These are phyloP conservation scores for Microdochium trichocladiopsis DNA, from an alignment of 2,329 filamentous ascomycete genomes.

Conservation along the genomic window DNA sequence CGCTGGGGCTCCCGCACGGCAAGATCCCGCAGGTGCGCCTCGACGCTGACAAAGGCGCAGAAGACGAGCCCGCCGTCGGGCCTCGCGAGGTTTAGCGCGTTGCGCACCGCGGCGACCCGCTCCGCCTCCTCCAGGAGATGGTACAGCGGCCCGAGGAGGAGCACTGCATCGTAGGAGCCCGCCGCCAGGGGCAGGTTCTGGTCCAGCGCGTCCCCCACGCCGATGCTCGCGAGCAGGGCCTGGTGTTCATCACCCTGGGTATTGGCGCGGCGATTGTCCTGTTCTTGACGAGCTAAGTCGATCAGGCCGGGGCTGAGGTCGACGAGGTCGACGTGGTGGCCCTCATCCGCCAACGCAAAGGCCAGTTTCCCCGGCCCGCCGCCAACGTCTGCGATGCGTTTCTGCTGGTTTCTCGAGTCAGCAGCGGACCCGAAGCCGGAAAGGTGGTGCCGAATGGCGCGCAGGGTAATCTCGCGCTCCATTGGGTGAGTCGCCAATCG, in stretches of 20 bases:
- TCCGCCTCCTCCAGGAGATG: background rate
- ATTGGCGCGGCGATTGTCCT: background rate
- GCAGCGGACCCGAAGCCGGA: background rate
- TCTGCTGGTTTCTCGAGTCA: background rate
- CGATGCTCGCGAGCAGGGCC: background rate
- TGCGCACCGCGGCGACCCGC: background rate
- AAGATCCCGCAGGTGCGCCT: background rate
- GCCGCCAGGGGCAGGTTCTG: background rate
- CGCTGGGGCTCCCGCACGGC: background rate
- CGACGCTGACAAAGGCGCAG: background rate
- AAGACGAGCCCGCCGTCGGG: background rate
- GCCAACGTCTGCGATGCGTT: conserved; percentile 5
- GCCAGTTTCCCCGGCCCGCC: conserved; percentile 7
- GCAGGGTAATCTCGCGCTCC: conserved; percentile 8
- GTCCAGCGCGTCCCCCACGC: background rate
- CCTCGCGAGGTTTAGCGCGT: background rate
- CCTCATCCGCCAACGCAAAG: conserved; percentile 8
- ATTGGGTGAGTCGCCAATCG: conserved; percentile 6
- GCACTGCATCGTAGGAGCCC: conserved; percentile 3
- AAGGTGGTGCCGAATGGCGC: conserved; percentile 4
- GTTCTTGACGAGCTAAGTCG: background rate
- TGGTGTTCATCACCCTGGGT: background rate
- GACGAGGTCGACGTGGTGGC: conserved; percentile 7
- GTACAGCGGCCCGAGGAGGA: background rate
- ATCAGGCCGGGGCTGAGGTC: conserved; percentile 7